Evolutionary conservation across 176 grass and related monocot species (phyloP).

Genomic region (Coix lacrymajobi): DNA sequence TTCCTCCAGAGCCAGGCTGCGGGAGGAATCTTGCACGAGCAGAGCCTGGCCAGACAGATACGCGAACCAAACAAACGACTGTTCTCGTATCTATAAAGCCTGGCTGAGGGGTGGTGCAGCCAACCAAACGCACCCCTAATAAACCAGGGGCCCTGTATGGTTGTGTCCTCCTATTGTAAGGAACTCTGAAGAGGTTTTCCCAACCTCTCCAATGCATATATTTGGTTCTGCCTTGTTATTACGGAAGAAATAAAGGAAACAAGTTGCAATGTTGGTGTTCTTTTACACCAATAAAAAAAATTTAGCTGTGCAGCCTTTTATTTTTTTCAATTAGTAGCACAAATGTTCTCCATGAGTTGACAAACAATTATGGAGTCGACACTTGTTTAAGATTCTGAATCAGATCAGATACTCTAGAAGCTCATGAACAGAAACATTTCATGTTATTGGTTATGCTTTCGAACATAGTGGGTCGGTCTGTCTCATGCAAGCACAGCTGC

Average conservation of each 20-base stretch:
- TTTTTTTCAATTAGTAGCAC: not conserved
- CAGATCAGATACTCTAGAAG: not conserved
- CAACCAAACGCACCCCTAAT: too few species aligned
- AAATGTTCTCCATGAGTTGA: not conserved
- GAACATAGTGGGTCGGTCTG: not conserved
- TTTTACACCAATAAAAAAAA: too few species aligned
- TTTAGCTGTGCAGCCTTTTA: too few species aligned
- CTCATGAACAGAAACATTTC: not conserved
- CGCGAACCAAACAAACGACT: too few species aligned
- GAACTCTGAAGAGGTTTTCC: not conserved
- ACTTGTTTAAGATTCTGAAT: not conserved
- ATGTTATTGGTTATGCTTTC: not conserved
- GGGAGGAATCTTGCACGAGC: too few species aligned
- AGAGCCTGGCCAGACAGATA: too few species aligned
- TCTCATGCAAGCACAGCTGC: constrained; percentile 24
- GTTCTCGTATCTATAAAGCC: too few species aligned
- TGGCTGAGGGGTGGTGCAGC: too few species aligned
- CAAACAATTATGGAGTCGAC: not conserved
- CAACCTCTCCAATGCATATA: not conserved
- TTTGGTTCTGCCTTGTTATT: too few species aligned
- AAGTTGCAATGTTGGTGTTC: too few species aligned
- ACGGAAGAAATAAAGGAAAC: not conserved
- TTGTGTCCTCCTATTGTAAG: not conserved
- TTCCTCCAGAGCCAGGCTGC: too few species aligned
- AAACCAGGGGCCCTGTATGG: not conserved